Base-by-base conservation (phyloP, 2,329 filamentous ascomycete genomes). In the Xylaria sp. region DNA sequence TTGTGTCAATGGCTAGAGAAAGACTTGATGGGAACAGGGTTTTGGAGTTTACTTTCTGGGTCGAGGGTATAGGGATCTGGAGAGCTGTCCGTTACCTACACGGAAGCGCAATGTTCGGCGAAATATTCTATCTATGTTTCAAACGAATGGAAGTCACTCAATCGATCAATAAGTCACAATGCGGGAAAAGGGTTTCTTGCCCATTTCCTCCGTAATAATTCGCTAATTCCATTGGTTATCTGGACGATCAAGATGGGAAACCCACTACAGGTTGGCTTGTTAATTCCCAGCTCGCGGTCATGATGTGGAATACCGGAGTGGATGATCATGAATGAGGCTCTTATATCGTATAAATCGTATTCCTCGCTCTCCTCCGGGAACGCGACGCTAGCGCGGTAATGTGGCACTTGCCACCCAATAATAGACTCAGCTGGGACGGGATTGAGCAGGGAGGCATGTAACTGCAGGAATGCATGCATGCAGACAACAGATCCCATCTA, bases 321-420 rank as follows among this genome's bases (percentile, higher is more conserved):
- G 28, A 20, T 1, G 13, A 28, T 50, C 20, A 15, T 51, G 52
- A 57, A 15, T 51, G 52, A 57, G 64, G 58, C 57, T 61, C 64
- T 66, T 51, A 7, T 28, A 44, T 41, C 57, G 64, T 66, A 66
- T 66, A 48, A 37, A 54, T 65, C 63, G 63, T 60, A 65, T 65
- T 65, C 46, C 48, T 65, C 48, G 48, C 63, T 48, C 41, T 59
- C 54, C 28, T 37, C 12, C 32, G 5, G 32, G 41, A 41, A 55
- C 20, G 62, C 52, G 25, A 64, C 8, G 20, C 44, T 65, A 51
- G 28, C 20, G 44, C 50, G n/a, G n/a, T 3, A 44, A 54, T 55
- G 48, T 10, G 41, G 56, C 39, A 1, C 63, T 25, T n/a, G 34
- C 15, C 37, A 39, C 34, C 63, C 63, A 65, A 65, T 65, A 44